phyloP scores from a whole-genome alignment of 1,284 basidiomycete species.

The Mycena citricolor region DNA sequence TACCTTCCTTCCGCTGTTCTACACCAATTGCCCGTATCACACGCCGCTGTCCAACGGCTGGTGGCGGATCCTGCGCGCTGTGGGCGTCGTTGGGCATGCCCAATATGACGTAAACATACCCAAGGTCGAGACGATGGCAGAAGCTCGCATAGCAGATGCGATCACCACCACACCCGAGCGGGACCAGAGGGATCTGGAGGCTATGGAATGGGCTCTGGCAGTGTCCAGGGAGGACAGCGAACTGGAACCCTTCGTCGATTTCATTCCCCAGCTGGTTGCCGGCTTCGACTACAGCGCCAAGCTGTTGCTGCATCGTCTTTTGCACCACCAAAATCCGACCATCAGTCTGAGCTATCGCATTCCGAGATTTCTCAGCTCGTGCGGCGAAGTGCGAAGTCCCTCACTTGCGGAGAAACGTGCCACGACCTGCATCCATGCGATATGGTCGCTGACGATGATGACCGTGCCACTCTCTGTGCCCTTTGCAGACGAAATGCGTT shows the following conservation, averaged over 20 bases:
- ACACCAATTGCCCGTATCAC: constrained; percentile 37
- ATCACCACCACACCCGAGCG: constrained; percentile 17
- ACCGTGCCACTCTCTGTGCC: constrained; percentile 29
- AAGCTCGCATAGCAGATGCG: constrained; percentile 31
- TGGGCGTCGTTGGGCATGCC: constrained; percentile 29
- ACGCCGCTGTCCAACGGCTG: constrained; percentile 37
- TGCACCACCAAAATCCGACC: constrained; percentile 31
- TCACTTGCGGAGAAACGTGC: constrained; percentile 30
- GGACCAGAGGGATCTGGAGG: constrained; percentile 23
- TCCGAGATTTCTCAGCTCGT: constrained; percentile 34
- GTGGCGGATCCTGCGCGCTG: constrained; percentile 32
- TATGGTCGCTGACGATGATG: constrained; percentile 42
- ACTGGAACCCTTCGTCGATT: constrained; percentile 36
- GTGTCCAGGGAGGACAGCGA: constrained; percentile 35
- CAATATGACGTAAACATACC: constrained; percentile 23
- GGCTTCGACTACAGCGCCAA: constrained; percentile 40
- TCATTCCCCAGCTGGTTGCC: constrained; percentile 35
- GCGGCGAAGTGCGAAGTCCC: constrained; percentile 29
- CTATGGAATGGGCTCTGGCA: constrained; percentile 35
- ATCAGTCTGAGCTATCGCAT: constrained; percentile 34
- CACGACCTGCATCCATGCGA: constrained; percentile 34
- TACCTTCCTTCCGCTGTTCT: constrained; percentile 35
- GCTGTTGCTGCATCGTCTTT: constrained; percentile 32
- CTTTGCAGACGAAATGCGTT: constrained; percentile 19
- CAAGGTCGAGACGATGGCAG: constrained; percentile 25